Base-by-base conservation (phyloP, 371 early-diverging fungal genomes). In the Lichtheimia hyalospora region DNA sequence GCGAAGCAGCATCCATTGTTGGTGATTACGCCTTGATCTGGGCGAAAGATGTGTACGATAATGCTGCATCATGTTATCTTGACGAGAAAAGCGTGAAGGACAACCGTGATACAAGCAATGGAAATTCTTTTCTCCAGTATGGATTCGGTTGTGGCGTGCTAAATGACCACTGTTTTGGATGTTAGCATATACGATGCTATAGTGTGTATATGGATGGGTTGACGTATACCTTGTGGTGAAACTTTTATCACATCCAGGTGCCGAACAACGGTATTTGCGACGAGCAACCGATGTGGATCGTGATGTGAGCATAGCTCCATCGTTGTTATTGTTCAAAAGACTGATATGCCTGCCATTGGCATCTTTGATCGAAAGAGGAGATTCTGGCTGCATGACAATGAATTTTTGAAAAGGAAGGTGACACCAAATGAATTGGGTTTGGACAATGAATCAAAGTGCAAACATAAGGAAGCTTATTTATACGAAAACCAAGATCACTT, bases 51-150 rank as follows among this genome's bases (percentile, higher is more conserved):
- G 92, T 41, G 90, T 90, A 5, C 89, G 85, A 58, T 89, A 90
- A 66, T 93, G 93, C 64, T 93, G 92, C 87, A 90, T 88, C 92
- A 92, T 93, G 58, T 92, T 91, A 68, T 92, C 93, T 67, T 90
- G 89, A 52, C 96, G 81, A 34, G 92, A 90, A 70, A 96, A 94
- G 48, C 81, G 77, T 61, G 89, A 89, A 16, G 84, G 75, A 65
- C 96, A 96, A 0, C 83, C 84, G 6, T 84, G 82, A 67, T 84
- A 77, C 23, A 88, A 71, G 67, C 96, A 96, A 23, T 81, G 72
- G 69, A 89, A 95, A 46, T 93, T 94, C 71, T 89, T 92, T 70
- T 94, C 94, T 25, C 93, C 93, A 0, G 95, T 94, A 67, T 93
- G 95, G 48, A 94, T 92, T 49, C 92, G 78, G 68, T 90, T 83